Evolutionary conservation across 768 basidiomycete species (phyloP).

Genomic region (Pleurotus cornucopiae): DNA sequence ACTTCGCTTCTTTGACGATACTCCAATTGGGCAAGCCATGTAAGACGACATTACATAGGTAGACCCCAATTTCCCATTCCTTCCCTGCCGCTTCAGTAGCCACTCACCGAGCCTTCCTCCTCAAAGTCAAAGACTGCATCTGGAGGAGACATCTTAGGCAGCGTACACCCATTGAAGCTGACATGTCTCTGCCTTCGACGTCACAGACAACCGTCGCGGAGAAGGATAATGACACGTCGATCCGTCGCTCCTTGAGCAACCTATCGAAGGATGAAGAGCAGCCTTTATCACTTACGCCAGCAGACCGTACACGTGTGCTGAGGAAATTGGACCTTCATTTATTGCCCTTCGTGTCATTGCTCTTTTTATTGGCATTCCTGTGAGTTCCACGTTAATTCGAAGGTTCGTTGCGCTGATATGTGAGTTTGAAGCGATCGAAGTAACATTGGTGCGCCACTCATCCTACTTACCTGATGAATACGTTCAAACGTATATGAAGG

Average conservation of each 20-base stretch:
- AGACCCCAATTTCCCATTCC: too few species aligned
- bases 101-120: too few species aligned
- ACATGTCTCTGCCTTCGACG: background rate
- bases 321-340: constrained; percentile 21
- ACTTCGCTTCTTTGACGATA: background rate
- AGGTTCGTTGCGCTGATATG: background rate
- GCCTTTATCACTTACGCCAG: background rate
- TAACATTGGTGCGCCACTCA: background rate
- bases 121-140: background rate
- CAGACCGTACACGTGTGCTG: constrained; percentile 9
- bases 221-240: background rate
- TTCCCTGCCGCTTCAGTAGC: too few species aligned
- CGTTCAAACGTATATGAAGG: constrained; percentile 18
- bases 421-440: background rate
- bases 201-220: background rate
- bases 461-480: background rate
- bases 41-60: background rate
- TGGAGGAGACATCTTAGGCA: background rate
- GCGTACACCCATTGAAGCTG: background rate
- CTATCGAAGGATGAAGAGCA: background rate
- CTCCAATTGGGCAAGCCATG: background rate
- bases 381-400: constrained; percentile 3
- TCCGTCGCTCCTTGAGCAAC: background rate
- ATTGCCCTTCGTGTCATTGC: constrained; percentile 31
- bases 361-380: constrained; percentile 36